These are phyloP conservation scores for Baudoinia panamericana DNA, from an alignment of 495 filamentous ascomycete genomes.

Conservation along the genomic window DNA sequence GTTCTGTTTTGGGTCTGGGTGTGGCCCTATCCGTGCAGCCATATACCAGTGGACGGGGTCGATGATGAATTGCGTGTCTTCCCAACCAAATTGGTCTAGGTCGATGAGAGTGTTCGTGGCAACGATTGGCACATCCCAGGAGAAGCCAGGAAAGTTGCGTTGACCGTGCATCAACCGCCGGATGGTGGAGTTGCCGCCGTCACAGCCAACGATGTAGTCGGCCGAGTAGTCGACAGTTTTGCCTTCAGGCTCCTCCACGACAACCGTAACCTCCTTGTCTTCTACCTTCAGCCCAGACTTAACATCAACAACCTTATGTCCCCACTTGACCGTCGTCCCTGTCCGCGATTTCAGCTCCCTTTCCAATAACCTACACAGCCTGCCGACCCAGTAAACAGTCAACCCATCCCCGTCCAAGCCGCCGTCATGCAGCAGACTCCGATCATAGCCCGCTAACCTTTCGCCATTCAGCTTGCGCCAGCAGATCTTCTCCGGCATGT, in stretches of 20 bases:
- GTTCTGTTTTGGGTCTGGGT: constrained; percentile 4
- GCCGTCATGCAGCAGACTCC: constrained; percentile 1
- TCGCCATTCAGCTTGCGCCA: constrained; percentile 7
- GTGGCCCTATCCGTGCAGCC: constrained; percentile 8
- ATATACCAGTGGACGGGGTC: constrained; percentile 21
- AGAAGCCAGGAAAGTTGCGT: constrained; percentile 5
- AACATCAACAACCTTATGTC: constrained; percentile 1
- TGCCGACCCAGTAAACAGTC: constrained; percentile 3
- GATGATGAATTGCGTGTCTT: constrained; percentile 16
- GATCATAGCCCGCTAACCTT: background rate
- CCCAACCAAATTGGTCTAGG: constrained; percentile 17
- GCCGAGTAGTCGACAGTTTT: background rate
- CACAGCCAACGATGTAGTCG: constrained; percentile 11
- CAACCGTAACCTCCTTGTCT: background rate
- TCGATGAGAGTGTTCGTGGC: constrained; percentile 6
- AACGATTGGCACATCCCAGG: constrained; percentile 4
- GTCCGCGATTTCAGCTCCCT: constrained; percentile 1
- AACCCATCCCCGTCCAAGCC: constrained; percentile 2
- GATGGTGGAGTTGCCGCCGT: constrained; percentile 7
- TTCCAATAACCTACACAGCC: constrained; percentile 2
- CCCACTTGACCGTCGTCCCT: background rate
- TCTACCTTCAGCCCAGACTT: constrained; percentile 1
- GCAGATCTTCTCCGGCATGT: constrained; percentile 3
- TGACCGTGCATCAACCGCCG: background rate
- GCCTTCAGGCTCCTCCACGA: background rate